These are phyloP conservation scores for Penicillium nucicola DNA, from an alignment of 495 filamentous ascomycete species.

Conservation along the genomic window DNA sequence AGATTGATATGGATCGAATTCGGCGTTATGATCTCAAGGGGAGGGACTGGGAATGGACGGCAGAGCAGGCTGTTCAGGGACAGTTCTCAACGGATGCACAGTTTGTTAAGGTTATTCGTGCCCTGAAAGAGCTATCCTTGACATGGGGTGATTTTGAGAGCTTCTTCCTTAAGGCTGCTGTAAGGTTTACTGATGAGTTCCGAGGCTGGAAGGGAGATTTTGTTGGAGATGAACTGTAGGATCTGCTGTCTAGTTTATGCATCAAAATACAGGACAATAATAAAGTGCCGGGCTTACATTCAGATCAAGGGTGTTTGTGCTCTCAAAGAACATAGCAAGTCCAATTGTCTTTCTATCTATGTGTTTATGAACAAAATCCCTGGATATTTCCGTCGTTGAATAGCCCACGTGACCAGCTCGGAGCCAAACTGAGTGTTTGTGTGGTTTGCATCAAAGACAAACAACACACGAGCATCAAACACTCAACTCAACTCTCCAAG, in stretches of 20 bases:
- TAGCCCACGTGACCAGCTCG: too few species aligned
- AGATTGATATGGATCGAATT: slow-evolving; percentile 63
- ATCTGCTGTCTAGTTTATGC: not conserved
- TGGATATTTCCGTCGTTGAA: too few species aligned
- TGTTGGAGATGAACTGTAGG: slow-evolving; percentile 21
- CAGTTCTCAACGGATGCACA: slow-evolving; percentile 68
- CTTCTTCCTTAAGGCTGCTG: slow-evolving; percentile 74
- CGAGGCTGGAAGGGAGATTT: slow-evolving; percentile 65
- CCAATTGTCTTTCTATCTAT: too few species aligned
- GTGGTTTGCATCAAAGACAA: not conserved
- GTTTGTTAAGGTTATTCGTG: slow-evolving; percentile 77
- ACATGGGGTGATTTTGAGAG: slow-evolving; percentile 83
- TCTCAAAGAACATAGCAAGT: not conserved
- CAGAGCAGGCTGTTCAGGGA: slow-evolving; percentile 63
- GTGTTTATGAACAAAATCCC: too few species aligned
- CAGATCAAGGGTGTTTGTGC: not conserved
- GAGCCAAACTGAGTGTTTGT: not conserved
- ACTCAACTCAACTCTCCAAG: too few species aligned
- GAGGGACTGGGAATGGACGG: slow-evolving; percentile 74
- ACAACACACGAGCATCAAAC: not conserved
- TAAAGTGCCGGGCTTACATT: too few species aligned
- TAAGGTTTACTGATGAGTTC: slow-evolving; percentile 77
- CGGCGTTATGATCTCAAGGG: slow-evolving; percentile 55
- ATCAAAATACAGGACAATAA: not conserved
- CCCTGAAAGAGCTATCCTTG: slow-evolving; percentile 67